Conservation (phyloP, 169 alveolate species). For the Cyclospora cayetanensis region DNA sequence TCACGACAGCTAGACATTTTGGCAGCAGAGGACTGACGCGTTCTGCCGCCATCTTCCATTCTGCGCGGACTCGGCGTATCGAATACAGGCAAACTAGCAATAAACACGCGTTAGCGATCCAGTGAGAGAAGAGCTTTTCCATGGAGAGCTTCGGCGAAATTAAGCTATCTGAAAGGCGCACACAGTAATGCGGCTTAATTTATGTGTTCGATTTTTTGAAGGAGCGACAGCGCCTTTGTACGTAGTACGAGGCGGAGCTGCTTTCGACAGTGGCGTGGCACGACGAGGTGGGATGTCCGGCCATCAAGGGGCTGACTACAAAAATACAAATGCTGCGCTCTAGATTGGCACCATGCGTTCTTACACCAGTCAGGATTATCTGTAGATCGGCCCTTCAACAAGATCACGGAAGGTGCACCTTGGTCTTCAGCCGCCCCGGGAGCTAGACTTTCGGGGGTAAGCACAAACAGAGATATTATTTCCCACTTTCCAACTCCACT, state of each 20-base stretch:
- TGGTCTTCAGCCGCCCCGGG: neutral
- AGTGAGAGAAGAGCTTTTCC: constrained; percentile 42
- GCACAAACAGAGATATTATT: constrained; percentile 19
- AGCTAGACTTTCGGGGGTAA: neutral
- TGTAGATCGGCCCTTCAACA: constrained; percentile 26
- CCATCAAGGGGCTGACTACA: too few species aligned
- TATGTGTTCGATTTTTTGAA: too few species aligned
- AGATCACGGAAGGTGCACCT: neutral
- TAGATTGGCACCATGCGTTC: too few species aligned
- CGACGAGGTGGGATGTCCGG: too few species aligned
- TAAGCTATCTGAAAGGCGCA: constrained; percentile 22
- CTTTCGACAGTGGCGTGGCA: too few species aligned
- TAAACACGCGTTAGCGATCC: constrained; percentile 55
- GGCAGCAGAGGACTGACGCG: constrained; percentile 32
- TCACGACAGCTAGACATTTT: neutral
- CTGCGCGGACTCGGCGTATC: constrained; percentile 17
- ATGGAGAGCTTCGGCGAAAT: constrained; percentile 5
- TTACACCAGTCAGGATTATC: constrained; percentile 63
- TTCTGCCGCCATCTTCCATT: constrained; percentile 60
- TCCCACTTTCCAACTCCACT: constrained; percentile 51
- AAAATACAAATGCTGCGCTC: too few species aligned
- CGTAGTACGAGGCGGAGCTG: too few species aligned
- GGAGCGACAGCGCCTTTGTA: too few species aligned
- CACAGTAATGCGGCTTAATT: too few species aligned
- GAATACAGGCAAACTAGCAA: constrained; percentile 22